These are phyloP conservation scores for Panicum hallii DNA, from an alignment of 202 grass and related monocot genomes.

Conservation along the genomic window DNA sequence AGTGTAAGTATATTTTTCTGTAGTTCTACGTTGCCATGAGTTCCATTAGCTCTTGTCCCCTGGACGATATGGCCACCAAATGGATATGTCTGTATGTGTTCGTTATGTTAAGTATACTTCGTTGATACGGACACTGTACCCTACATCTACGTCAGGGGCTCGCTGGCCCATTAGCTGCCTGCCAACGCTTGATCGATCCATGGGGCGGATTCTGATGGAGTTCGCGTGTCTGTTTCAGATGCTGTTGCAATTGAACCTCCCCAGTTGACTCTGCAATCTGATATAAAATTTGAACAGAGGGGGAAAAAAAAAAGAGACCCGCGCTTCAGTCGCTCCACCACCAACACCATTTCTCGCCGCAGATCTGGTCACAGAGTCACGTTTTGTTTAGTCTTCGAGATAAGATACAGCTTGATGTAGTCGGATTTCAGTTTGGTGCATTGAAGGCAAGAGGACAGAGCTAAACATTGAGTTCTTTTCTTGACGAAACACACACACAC, in stretches of 20 bases:
- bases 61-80: neutral
- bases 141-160: neutral
- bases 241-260: constrained; percentile 14
- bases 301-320: constrained; percentile 9
- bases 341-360: neutral
- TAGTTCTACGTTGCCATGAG: neutral
- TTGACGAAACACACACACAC: neutral
- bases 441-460: neutral
- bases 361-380: neutral
- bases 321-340: neutral
- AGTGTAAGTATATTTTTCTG: neutral
- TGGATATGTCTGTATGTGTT: neutral
- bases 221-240: constrained; percentile 44
- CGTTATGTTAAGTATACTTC: neutral
- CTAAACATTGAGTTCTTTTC: constrained; percentile 5
- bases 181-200: constrained; percentile 33
- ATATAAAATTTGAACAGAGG: neutral
- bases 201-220: constrained; percentile 1
- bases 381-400: constrained; percentile 33
- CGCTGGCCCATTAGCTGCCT: constrained; percentile 22
- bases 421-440: neutral
- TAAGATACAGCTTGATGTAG: constrained; percentile 43
- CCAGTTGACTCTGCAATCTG: neutral
- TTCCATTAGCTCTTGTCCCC: neutral
- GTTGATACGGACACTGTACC: constrained; percentile 34